These are phyloP conservation scores for Arthrinium puccinioides DNA, from an alignment of 2,329 filamentous ascomycete genomes.

Conservation along the genomic window DNA sequence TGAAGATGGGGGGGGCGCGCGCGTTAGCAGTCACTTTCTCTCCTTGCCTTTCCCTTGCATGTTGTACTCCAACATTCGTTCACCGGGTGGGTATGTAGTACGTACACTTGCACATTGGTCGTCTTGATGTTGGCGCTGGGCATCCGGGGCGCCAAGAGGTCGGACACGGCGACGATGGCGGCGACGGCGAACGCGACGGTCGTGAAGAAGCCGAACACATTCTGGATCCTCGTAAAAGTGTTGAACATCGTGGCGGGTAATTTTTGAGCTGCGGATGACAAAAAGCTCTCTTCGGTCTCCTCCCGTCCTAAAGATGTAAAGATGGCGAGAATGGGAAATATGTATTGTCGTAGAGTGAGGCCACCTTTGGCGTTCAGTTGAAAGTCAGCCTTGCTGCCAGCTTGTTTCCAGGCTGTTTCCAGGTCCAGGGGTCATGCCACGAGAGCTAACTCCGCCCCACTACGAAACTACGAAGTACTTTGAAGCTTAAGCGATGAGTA, in stretches of 20 bases:
- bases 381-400: background rate
- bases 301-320: no score
- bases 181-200: constrained; percentile 81
- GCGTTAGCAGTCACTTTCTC: background rate
- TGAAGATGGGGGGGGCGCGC: background rate
- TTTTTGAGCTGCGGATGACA: constrained; percentile 1
- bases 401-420: background rate
- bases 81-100: constrained; percentile 5
- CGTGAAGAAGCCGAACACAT: constrained; percentile 96
- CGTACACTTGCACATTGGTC: constrained; percentile 80
- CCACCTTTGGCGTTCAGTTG: constrained; percentile 7
- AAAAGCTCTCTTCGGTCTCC: background rate
- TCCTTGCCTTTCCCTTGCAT: background rate
- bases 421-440: no score
- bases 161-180: constrained; percentile 72
- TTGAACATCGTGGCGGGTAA: constrained; percentile 75
- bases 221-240: constrained; percentile 75
- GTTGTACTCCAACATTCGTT: background rate
- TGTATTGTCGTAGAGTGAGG: constrained; percentile 2
- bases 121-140: constrained; percentile 59
- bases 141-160: constrained; percentile 61
- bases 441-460: no score
- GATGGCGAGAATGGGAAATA: no score
- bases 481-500: no score
- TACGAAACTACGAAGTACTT: no score